phyloP scores from a whole-genome alignment of 306 rosid genomes.

The Glycyrrhiza uralensis region DNA sequence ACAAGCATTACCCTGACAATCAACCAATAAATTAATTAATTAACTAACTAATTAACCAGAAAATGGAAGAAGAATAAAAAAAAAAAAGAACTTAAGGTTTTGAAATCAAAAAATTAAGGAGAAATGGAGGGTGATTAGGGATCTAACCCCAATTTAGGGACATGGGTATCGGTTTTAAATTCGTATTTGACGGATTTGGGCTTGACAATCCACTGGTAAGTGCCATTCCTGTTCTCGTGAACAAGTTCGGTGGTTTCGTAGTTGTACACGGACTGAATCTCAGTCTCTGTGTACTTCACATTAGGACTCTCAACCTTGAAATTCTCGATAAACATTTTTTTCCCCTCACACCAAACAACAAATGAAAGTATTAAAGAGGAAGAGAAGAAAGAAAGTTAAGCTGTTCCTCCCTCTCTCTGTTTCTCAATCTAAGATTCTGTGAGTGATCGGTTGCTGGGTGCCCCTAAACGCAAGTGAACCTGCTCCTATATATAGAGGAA shows the following conservation, averaged over 20 bases:
- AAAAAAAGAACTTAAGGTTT: not conserved
- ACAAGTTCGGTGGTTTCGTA: slow-evolving; percentile 93
- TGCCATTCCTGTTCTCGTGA: slow-evolving; percentile 76
- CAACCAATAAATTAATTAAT: not conserved
- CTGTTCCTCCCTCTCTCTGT: not conserved
- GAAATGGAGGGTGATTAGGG: not conserved
- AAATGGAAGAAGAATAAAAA: not conserved
- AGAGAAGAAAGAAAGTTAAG: not conserved
- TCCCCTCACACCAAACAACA: fast-evolving
- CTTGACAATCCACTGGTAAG: slow-evolving; percentile 86
- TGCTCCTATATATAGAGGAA: slow-evolving; percentile 36
- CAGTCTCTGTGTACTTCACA: slow-evolving; percentile 61
- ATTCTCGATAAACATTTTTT: slow-evolving; percentile 74
- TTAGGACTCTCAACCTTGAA: slow-evolving; percentile 90
- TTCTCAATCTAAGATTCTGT: not conserved
- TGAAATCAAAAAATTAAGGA: not conserved
- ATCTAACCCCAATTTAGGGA: slow-evolving; percentile 89
- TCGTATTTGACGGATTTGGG: slow-evolving; percentile 83
- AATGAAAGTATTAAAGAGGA: not conserved
- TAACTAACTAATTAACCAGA: not conserved
- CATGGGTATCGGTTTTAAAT: slow-evolving; percentile 64
- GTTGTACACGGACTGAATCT: slow-evolving; percentile 82
- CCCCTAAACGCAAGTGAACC: not conserved
- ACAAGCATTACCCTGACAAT: slow-evolving; percentile 83
- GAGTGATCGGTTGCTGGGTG: not conserved